A percentile compares a stretch with the other conserved stretches of the same genome.
These are phyloP conservation scores for Xerocomus brunneocitrinus DNA, from an alignment of 768 basidiomycete genomes.

Conservation along the genomic window DNA sequence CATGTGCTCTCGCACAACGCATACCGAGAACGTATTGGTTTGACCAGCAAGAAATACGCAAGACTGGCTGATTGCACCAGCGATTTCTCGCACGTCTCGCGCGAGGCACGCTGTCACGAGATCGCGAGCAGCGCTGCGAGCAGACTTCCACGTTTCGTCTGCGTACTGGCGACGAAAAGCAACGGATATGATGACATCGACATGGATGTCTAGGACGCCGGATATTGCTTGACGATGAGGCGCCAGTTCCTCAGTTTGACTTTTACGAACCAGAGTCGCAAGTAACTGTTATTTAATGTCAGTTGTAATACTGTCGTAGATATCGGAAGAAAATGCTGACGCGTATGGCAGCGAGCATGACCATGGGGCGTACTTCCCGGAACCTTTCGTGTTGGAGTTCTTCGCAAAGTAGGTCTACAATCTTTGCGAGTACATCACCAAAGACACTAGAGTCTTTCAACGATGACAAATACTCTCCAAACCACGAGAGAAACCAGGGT, in stretches of 20 bases:
- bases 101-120: slow-evolving; percentile 35
- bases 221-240: slow-evolving; percentile 30
- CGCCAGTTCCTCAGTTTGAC: slow-evolving; percentile 24
- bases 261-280: slow-evolving; percentile 30
- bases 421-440: slow-evolving; percentile 66
- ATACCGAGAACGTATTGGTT: slow-evolving; percentile 29
- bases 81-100: slow-evolving; percentile 34
- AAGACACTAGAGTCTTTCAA: slow-evolving; percentile 45
- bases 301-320: slow-evolving; percentile 3
- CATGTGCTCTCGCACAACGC: slow-evolving; percentile 49
- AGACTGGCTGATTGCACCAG: slow-evolving; percentile 29
- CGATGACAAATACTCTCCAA: slow-evolving; percentile 58
- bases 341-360: slow-evolving; percentile 55
- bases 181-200: slow-evolving; percentile 41
- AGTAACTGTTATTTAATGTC: slow-evolving; percentile 29
- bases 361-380: slow-evolving; percentile 49
- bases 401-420: slow-evolving; percentile 71
- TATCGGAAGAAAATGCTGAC: slow-evolving; percentile 41
- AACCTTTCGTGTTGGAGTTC: slow-evolving; percentile 79
- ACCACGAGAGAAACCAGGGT: slow-evolving; percentile 59
- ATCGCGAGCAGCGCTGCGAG: slow-evolving; percentile 38
- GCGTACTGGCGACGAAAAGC: slow-evolving; percentile 40
- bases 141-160: slow-evolving; percentile 39
- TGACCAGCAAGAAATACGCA: slow-evolving; percentile 30
- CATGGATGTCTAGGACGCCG: slow-evolving; percentile 48